phyloP scores from a whole-genome alignment of 1,284 basidiomycete genomes.

The Papiliotrema terrestris region DNA sequence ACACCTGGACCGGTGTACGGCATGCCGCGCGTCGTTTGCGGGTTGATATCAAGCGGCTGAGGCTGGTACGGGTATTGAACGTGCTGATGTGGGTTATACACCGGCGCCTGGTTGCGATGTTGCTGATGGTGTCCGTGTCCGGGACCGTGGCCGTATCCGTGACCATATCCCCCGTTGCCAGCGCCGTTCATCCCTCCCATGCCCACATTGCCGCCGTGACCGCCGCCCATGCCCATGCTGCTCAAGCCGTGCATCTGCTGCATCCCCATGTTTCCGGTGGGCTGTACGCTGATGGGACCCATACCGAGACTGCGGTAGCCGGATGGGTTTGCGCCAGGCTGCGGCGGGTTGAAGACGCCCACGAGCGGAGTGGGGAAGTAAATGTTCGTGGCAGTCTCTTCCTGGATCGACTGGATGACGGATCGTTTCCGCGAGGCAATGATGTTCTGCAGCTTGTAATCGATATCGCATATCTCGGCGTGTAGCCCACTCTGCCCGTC shows the following conservation, averaged over 20 bases:
- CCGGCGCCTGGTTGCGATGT: constrained; percentile 22
- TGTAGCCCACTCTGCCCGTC: constrained; percentile 72
- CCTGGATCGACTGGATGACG: constrained; percentile 86
- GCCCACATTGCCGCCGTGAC: neutral
- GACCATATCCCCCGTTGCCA: neutral
- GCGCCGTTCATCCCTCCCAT: neutral
- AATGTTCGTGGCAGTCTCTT: constrained; percentile 95
- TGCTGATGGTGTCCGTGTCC: constrained; percentile 18
- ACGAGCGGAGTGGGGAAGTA: constrained; percentile 89
- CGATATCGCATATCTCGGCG: constrained; percentile 86
- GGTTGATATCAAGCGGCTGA: constrained; percentile 40
- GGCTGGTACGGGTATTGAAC: constrained; percentile 45
- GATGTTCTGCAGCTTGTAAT: constrained; percentile 90
- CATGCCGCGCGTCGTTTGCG: constrained; percentile 34
- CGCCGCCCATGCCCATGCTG: constrained; percentile 17
- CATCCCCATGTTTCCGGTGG: constrained; percentile 15
- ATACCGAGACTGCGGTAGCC: constrained; percentile 27
- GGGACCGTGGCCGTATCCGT: constrained; percentile 2
- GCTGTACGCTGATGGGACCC: constrained; percentile 8
- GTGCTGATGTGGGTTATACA: constrained; percentile 46
- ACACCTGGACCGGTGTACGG: constrained; percentile 40
- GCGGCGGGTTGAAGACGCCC: constrained; percentile 60
- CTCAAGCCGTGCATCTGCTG: constrained; percentile 18
- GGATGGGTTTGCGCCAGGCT: constrained; percentile 28
- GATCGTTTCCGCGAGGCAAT: constrained; percentile 85